A percentile compares a stretch with the other conserved stretches of the same genome.
These are phyloP conservation scores for Hemileccinum impolitum DNA, from an alignment of 768 basidiomycete species.

Conservation along the genomic window DNA sequence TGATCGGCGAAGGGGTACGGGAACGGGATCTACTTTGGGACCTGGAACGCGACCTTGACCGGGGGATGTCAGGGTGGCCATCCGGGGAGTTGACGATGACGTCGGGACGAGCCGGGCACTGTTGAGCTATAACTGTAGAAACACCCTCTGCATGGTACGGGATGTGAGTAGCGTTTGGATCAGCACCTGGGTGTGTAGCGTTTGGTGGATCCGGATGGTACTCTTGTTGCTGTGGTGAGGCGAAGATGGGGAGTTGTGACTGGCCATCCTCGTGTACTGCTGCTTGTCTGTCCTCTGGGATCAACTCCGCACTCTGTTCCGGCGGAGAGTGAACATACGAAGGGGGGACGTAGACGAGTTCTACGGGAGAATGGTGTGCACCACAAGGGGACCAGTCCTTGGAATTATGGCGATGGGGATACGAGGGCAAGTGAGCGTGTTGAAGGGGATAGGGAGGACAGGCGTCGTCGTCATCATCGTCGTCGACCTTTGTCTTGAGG, in stretches of 20 bases:
- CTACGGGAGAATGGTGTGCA: constrained; percentile 51
- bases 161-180: constrained; percentile 12
- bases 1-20: constrained; percentile 44
- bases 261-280: constrained; percentile 18
- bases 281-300: constrained; percentile 18
- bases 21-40: constrained; percentile 40
- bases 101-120: constrained; percentile 20
- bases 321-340: constrained; percentile 26
- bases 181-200: constrained; percentile 3
- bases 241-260: no score
- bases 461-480: constrained; percentile 48
- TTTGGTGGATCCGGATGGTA: no score
- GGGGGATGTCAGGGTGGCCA: constrained; percentile 21
- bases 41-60: constrained; percentile 29
- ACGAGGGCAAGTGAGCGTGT: constrained; percentile 11
- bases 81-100: constrained; percentile 37
- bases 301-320: constrained; percentile 18
- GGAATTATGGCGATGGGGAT: constrained; percentile 4
- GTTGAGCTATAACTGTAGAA: constrained; percentile 15
- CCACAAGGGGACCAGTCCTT: constrained; percentile 14
- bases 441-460: constrained; percentile 9
- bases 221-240: no score
- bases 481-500: constrained; percentile 72
- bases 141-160: constrained; percentile 11
- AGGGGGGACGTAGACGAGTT: constrained; percentile 71